A percentile compares a stretch with the other conserved stretches of the same genome.
These are phyloP conservation scores for Hortiboletus campestris DNA, from an alignment of 768 basidiomycete genomes.

Conservation along the genomic window DNA sequence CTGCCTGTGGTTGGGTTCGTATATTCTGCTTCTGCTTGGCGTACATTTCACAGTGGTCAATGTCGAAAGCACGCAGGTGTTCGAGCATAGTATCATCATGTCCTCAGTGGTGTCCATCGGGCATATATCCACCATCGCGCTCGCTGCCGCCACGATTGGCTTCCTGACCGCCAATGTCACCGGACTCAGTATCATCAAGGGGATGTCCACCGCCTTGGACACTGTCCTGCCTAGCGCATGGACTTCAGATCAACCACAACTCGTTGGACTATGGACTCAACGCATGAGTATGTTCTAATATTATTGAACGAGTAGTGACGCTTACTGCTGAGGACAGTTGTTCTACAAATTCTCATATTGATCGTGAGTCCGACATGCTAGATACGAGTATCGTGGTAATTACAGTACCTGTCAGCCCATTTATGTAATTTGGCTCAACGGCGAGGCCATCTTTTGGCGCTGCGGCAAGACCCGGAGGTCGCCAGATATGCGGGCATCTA, in stretches of 20 bases:
- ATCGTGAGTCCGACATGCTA: constrained; percentile 47
- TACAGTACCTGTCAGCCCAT: constrained; percentile 43
- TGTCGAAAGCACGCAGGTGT: constrained; percentile 54
- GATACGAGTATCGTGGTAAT: neutral
- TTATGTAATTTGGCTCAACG: constrained; percentile 74
- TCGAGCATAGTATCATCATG: constrained; percentile 86
- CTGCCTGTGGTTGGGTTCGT: constrained; percentile 74
- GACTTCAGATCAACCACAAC: constrained; percentile 81
- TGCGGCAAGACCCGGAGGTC: constrained; percentile 80
- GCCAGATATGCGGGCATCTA: constrained; percentile 73
- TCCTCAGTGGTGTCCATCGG: constrained; percentile 89
- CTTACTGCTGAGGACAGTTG: constrained; percentile 7
- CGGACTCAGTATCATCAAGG: constrained; percentile 68
- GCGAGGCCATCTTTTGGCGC: constrained; percentile 69
- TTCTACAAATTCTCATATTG: constrained; percentile 31
- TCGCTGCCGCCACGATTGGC: constrained; percentile 78
- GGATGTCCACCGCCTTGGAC: constrained; percentile 83
- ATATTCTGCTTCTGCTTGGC: neutral
- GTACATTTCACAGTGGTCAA: neutral
- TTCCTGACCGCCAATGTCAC: constrained; percentile 70
- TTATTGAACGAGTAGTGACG: neutral
- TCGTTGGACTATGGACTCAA: constrained; percentile 90
- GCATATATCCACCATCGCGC: constrained; percentile 84
- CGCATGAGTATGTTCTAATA: constrained; percentile 61
- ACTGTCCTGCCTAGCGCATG: constrained; percentile 93